phyloP scores from a whole-genome alignment of 306 rosid genomes.

The Gastrolobium bilobum region DNA sequence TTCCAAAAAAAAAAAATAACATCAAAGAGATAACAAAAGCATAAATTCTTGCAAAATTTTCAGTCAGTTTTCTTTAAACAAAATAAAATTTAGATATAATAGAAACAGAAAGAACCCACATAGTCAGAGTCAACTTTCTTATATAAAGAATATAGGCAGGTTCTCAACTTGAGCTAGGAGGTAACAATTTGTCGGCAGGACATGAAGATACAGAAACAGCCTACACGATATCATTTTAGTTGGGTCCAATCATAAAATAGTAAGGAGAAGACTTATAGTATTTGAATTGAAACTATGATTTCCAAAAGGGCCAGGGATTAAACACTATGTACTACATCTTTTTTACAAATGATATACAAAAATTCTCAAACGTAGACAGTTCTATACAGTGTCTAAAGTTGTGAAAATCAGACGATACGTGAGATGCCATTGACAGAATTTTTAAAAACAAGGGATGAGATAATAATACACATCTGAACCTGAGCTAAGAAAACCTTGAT shows the following conservation, averaged over 20 bases:
- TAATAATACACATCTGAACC: constrained; percentile 11
- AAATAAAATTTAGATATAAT: neutral
- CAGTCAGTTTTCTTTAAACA: constrained; percentile 16
- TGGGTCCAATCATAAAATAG: neutral
- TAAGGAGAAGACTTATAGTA: neutral
- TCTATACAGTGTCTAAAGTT: neutral
- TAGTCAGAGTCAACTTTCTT: neutral
- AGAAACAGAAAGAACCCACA: constrained; percentile 2
- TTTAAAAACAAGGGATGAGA: constrained; percentile 14
- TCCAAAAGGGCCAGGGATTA: constrained; percentile 14
- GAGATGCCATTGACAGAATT: constrained; percentile 27
- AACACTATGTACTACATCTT: constrained; percentile 1
- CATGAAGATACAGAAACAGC: neutral
- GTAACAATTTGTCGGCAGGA: neutral
- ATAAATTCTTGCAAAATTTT: neutral
- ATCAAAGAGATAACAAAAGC: constrained; percentile 14
- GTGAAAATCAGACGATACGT: neutral
- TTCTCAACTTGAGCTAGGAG: constrained; percentile 14
- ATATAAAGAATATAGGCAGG: neutral
- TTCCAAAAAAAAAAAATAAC: constrained; percentile 20
- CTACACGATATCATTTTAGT: neutral
- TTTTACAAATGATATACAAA: neutral
- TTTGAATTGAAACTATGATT: neutral
- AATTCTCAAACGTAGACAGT: neutral
- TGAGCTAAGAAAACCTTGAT: neutral